A percentile compares a stretch with the other conserved stretches of the same genome.
Conservation (phyloP, 1,139 yeast species). For the Yamadazyma pseudoaaseri region DNA sequence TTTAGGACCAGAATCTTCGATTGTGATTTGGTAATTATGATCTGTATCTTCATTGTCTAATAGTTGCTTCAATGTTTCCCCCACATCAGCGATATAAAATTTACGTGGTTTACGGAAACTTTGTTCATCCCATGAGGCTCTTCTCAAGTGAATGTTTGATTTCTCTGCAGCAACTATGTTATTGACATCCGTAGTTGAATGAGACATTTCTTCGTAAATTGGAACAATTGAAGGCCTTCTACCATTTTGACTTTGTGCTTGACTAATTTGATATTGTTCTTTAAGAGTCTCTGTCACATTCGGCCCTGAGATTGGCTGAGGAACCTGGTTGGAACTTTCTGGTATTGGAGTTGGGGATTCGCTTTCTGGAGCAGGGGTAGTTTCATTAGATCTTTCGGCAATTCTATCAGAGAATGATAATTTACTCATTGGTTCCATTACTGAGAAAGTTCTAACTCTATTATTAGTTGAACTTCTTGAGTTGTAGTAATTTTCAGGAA, state of each 20-base stretch:
- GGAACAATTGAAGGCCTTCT: conserved; percentile 37
- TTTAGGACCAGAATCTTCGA: conserved; percentile 93
- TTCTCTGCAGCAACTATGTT: conserved; percentile 4
- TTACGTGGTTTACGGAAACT: conserved; percentile 38
- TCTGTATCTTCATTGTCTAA: conserved; percentile 85
- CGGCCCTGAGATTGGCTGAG: not conserved
- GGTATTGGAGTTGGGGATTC: conserved; percentile 13
- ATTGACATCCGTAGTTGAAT: conserved; percentile 15
- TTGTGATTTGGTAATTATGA: conserved; percentile 80
- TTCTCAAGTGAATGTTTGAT: conserved; percentile 29
- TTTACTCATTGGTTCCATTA: conserved; percentile 25
- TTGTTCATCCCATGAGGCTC: conserved; percentile 71
- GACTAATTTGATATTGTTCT: not conserved
- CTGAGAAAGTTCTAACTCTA: conserved; percentile 53
- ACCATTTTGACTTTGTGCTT: not conserved
- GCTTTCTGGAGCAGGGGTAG: conserved; percentile 10
- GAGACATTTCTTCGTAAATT: conserved; percentile 21
- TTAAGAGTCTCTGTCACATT: not conserved
- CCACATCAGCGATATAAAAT: conserved; percentile 75
- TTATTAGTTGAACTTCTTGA: conserved; percentile 35
- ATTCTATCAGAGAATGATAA: conserved; percentile 7
- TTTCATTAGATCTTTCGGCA: conserved; percentile 15
- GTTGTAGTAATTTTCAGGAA: conserved; percentile 65
- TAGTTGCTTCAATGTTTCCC: conserved; percentile 66
- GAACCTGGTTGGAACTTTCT: conserved; percentile 2